A percentile compares a stretch with the other conserved stretches of the same genome.
Evolutionary conservation across 768 basidiomycete genomes (phyloP).

Genomic region (Lentinus tigrinus): DNA sequence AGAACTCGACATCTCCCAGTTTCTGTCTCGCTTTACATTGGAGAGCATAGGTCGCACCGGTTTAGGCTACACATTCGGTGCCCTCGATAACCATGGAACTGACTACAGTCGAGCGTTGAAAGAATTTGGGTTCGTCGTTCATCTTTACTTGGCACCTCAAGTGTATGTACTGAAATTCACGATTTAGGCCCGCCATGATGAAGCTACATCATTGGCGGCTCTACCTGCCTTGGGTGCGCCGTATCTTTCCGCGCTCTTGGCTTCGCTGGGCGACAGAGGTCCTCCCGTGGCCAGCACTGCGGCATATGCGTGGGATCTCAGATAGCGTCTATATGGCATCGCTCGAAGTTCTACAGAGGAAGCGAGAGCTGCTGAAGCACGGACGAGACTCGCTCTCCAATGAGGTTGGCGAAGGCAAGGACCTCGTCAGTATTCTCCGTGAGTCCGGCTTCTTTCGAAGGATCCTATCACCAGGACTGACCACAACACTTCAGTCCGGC

Average conservation of each 20-base stretch:
- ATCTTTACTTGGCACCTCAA: neutral
- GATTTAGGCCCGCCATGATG: conserved; percentile 2
- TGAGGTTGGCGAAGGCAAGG: conserved; percentile 4
- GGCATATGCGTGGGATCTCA: conserved; percentile 1
- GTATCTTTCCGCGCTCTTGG: conserved; percentile 1
- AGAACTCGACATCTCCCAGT: conserved; percentile 8
- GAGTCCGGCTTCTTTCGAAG: neutral
- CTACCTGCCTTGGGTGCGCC: neutral
- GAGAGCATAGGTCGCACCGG: conserved; percentile 9
- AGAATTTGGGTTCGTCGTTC: conserved; percentile 6
- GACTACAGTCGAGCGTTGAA: conserved; percentile 7
- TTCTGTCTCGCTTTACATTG: conserved; percentile 3
- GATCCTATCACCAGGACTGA: neutral
- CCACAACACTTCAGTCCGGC: neutral
- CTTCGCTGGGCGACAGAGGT: conserved; percentile 1
- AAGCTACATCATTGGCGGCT: neutral
- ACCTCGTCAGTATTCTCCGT: conserved; percentile 8
- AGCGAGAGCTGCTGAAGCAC: neutral
- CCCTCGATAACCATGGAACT: conserved; percentile 6
- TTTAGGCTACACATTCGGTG: conserved; percentile 4
- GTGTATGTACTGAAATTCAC: neutral
- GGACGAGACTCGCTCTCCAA: neutral
- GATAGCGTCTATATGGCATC: conserved; percentile 1
- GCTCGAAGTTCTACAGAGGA: neutral
- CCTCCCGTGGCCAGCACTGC: neutral